Evolutionary conservation across 257 asterid genomes (phyloP).

Genomic region (Agastache rugosa): DNA sequence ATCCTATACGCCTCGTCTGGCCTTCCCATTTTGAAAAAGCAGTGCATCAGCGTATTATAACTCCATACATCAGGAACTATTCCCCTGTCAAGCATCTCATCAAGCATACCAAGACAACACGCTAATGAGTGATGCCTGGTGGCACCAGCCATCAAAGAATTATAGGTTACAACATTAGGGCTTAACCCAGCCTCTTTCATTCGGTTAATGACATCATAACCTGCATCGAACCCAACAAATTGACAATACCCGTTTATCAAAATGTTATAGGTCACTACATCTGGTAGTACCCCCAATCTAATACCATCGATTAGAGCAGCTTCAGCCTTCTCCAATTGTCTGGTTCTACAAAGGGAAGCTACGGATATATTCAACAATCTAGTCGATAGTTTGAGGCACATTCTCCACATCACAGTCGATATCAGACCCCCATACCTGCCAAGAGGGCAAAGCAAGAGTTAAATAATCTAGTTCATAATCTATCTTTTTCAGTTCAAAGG

Average conservation of each 20-base stretch:
- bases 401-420: conserved; percentile 52
- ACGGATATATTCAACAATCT: conserved; percentile 77
- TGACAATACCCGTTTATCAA: conserved; percentile 78
- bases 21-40: conserved; percentile 63
- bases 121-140: conserved; percentile 51
- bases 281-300: conserved; percentile 74
- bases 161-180: conserved; percentile 77
- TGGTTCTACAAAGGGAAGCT: conserved; percentile 81
- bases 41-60: conserved; percentile 86
- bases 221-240: conserved; percentile 67
- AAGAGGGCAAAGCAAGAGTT: conserved; percentile 24
- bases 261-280: conserved; percentile 85
- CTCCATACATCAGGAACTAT: conserved; percentile 81
- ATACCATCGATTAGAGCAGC: conserved; percentile 77
- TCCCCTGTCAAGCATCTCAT: conserved; percentile 67
- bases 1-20: conserved; percentile 75
- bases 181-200: conserved; percentile 82
- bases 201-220: conserved; percentile 59
- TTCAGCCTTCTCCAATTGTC: conserved; percentile 82
- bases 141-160: conserved; percentile 83
- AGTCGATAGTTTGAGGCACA: conserved; percentile 67
- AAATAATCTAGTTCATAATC: neutral
- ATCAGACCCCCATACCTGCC: conserved; percentile 49
- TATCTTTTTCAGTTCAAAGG: too few species aligned
- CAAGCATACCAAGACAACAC: conserved; percentile 63